Conservation (phyloP, 805 yeast species). For the Starmerella cellae region DNA sequence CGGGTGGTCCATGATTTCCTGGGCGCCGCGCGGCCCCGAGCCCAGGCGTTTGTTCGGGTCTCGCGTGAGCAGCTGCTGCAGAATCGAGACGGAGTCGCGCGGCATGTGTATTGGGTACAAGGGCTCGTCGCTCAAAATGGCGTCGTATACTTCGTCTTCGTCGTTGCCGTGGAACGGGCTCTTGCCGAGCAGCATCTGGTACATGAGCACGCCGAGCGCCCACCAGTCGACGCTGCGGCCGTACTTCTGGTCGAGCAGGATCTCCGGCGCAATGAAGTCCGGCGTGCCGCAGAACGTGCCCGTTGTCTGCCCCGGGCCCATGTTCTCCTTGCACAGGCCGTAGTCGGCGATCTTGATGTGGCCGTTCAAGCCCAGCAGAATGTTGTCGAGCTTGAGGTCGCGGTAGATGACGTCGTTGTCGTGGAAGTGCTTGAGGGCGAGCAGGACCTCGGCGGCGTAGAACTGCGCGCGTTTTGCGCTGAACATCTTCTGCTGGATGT, state of each 20-base stretch:
- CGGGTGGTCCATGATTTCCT: slow-evolving; percentile 89
- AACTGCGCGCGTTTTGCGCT: slow-evolving; percentile 88
- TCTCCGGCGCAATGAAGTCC: slow-evolving; percentile 98
- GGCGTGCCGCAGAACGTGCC: slow-evolving; percentile 96
- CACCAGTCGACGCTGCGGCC: slow-evolving; percentile 98
- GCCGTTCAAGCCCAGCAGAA: slow-evolving; percentile 75
- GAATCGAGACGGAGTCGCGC: slow-evolving; percentile 83
- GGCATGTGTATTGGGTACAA: slow-evolving; percentile 96
- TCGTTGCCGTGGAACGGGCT: slow-evolving; percentile 97
- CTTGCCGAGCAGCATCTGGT: slow-evolving; percentile 92
- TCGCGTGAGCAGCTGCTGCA: slow-evolving; percentile 80
- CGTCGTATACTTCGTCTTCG: slow-evolving; percentile 93
- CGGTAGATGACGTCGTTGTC: slow-evolving; percentile 93
- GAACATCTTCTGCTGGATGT: slow-evolving; percentile 82
- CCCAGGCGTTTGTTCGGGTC: slow-evolving; percentile 81
- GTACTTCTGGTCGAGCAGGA: slow-evolving; percentile 80
- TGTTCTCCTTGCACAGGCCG: slow-evolving; percentile 89
- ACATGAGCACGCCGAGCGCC: slow-evolving; percentile 95
- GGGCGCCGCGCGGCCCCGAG: slow-evolving; percentile 74
- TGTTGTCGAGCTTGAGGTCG: slow-evolving; percentile 90
- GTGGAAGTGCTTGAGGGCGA: slow-evolving; percentile 86
- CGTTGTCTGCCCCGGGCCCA: slow-evolving; percentile 69
- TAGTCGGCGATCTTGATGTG: slow-evolving; percentile 95
- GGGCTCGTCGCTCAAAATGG: slow-evolving; percentile 92
- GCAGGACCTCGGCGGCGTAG: slow-evolving; percentile 89